A percentile compares a stretch with the other conserved stretches of the same genome.
Evolutionary conservation across 1,139 yeast species (phyloP).

Genomic region (Candida tropicalis): DNA sequence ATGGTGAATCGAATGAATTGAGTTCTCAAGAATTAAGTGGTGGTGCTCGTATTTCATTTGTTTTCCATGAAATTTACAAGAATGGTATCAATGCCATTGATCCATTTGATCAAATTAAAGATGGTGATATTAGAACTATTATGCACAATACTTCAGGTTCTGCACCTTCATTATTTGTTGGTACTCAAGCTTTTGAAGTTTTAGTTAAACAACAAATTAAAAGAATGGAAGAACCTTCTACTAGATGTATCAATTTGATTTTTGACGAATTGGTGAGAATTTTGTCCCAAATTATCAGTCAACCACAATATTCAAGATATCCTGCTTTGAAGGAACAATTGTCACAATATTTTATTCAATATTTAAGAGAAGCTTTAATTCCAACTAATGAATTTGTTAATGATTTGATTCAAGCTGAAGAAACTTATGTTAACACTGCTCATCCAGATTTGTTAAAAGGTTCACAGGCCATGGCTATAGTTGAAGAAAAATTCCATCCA

Average conservation of each 20-base stretch:
- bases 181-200: conserved; percentile 96
- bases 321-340: conserved; percentile 89
- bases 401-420: conserved; percentile 84
- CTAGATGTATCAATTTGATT: conserved; percentile 85
- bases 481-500: conserved; percentile 88
- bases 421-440: conserved; percentile 94
- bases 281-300: conserved; percentile 78
- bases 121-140: conserved; percentile 95
- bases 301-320: conserved; percentile 83
- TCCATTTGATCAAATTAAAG: conserved; percentile 97
- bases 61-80: conserved; percentile 93
- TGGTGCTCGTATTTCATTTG: conserved; percentile 98
- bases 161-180: conserved; percentile 96
- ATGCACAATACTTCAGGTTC: conserved; percentile 97
- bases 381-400: conserved; percentile 87
- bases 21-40: conserved; percentile 86
- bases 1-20: conserved; percentile 92
- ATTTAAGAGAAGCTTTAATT: conserved; percentile 72
- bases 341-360: conserved; percentile 76
- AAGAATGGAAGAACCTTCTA: conserved; percentile 92
- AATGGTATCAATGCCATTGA: conserved; percentile 92
- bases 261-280: conserved; percentile 95
- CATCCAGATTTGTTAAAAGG: conserved; percentile 97
- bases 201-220: conserved; percentile 92
- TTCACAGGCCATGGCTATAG: conserved; percentile 92